phyloP scores from a whole-genome alignment of 768 basidiomycete genomes.

The Amyloporia xantha region DNA sequence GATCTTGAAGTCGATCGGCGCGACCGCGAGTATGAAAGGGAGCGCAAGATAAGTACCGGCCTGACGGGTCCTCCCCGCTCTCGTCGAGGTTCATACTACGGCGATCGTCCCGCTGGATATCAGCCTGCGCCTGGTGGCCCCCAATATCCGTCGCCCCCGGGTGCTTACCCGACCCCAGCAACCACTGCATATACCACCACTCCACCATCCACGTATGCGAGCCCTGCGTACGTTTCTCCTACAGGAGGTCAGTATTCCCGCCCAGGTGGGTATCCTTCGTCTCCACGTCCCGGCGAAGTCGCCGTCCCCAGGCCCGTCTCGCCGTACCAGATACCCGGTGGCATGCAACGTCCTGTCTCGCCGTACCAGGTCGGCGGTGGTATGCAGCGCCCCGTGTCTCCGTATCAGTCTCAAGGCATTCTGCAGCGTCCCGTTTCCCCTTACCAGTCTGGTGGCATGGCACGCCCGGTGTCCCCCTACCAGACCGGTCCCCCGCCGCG shows the following conservation, averaged over 20 bases:
- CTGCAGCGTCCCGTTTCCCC: conserved; percentile 14
- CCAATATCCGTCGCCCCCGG: conserved; percentile 12
- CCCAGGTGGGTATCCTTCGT: conserved; percentile 9
- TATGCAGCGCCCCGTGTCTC: conserved; percentile 11
- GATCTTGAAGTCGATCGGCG: conserved; percentile 18
- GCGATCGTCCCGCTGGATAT: conserved; percentile 14
- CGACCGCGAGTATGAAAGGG: conserved; percentile 11
- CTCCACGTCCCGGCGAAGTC: conserved; percentile 14
- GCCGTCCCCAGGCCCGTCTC: conserved; percentile 15
- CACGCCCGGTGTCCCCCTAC: conserved; percentile 19
- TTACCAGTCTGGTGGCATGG: conserved; percentile 11
- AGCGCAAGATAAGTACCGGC: conserved; percentile 11
- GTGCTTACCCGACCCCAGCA: conserved; percentile 6
- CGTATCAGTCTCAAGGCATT: conserved; percentile 9
- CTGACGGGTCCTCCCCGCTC: conserved; percentile 13
- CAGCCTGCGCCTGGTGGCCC: conserved; percentile 13
- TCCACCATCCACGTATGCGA: background rate
- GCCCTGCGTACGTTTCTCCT: background rate
- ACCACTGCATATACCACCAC: background rate
- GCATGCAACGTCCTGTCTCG: conserved; percentile 10
- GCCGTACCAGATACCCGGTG: conserved; percentile 13
- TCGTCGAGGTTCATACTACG: conserved; percentile 15
- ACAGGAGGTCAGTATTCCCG: background rate
- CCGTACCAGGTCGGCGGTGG: conserved; percentile 9
- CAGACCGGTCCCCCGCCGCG: conserved; percentile 19